These are phyloP conservation scores for Xylariaceae sp. DNA, from an alignment of 2,329 filamentous ascomycete species.

Conservation along the genomic window DNA sequence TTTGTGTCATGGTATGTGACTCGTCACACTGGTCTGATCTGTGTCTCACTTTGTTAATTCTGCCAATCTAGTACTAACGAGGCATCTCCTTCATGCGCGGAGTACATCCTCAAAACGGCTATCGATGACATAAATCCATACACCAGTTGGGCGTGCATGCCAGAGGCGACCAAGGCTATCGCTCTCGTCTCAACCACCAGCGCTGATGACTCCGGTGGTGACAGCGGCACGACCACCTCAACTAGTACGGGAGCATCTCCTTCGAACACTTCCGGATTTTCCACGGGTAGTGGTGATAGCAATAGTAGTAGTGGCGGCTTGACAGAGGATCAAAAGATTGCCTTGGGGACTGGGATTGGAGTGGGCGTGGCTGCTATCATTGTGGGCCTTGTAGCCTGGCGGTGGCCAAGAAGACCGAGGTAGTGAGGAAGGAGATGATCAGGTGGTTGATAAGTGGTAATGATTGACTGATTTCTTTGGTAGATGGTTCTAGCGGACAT, in stretches of 20 bases:
- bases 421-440: no score
- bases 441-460: no score
- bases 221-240: neutral
- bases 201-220: neutral
- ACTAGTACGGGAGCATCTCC: neutral
- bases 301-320: neutral
- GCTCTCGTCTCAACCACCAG: no score
- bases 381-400: neutral
- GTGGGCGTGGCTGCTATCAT: constrained; percentile 1
- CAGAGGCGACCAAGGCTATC: neutral
- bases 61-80: neutral
- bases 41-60: neutral
- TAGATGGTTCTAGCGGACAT: no score
- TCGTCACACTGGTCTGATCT: no score
- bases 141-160: constrained; percentile 1
- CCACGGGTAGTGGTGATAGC: neutral
- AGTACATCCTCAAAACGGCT: constrained; percentile 1
- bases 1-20: neutral
- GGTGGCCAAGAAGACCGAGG: no score
- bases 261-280: neutral
- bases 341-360: neutral
- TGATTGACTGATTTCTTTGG: no score
- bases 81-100: neutral
- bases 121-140: neutral
- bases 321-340: neutral